Evolutionary conservation across 306 rosid species (phyloP), one percentile per base, ranked within the genome.

Genomic region (Luffa acutangula): DNA sequence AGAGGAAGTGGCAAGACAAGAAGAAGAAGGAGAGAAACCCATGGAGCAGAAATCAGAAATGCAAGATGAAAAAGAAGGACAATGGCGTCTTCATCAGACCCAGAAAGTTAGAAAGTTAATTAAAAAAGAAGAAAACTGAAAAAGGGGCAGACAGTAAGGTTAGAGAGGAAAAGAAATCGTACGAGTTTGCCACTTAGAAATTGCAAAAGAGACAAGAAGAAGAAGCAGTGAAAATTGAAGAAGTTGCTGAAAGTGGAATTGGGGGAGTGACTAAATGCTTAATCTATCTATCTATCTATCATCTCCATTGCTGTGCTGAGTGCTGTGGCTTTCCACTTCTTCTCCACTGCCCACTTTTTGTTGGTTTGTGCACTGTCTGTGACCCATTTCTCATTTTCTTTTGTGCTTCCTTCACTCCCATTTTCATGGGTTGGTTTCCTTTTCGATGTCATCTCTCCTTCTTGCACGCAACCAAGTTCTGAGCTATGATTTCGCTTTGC

Each of bases 21-120:
- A 81, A 81, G 90, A 75, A 80, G 87, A 86, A 80, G 84, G 81
- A 84, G 90, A 77, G 80, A 88, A 71, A 56, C 86, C 75, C 98
- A 92, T 92, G 80, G 78, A 67, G 89, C 73, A 80, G 82, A 80
- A 79, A 75, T n/a, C 76, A 46, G 84, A 79, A 12, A 77, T 69
- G 77, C 77, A 83, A 76, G 14, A 72, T 60, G 49, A 63, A 80
- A 83, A 80, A 85, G 67, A 69, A 75, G 77, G 82, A 76, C 43
- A 88, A 81, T 80, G 84, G 80, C 49, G 83, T 75, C 85, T 85
- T 84, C 93, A 86, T 87, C 72, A 54, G 63, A 33, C 3, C 81
- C 78, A 53, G 81, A 80, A 79, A 83, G 76, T 59, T 20, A 78
- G 34, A n/a, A 48, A 72, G 33, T 46, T 59, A 21, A 21, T 9